Evolutionary conservation across 371 early-diverging fungal genomes (phyloP).

Genomic region (Ecytonucleospora hepatopenaei): DNA sequence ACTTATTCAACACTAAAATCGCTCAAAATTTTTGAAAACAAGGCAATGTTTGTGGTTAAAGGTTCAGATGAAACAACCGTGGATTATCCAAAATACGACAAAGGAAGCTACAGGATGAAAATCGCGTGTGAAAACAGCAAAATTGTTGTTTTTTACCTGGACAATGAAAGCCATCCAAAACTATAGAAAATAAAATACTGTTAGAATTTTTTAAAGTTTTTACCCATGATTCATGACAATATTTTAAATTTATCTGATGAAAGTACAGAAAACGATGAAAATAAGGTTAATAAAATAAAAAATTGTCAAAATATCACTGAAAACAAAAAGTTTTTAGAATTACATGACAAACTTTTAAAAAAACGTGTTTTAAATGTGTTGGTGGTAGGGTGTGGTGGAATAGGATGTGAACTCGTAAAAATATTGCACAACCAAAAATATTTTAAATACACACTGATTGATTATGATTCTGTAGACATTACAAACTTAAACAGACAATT

Average conservation of each 20-base stretch:
- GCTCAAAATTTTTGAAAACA: conserved; percentile 32
- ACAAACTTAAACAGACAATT: conserved; percentile 95
- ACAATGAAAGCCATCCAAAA: conserved; percentile 9
- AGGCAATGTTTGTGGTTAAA: conserved; percentile 55
- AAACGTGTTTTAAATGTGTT: conserved; percentile 11
- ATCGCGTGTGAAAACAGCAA: conserved; percentile 41
- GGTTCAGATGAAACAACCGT: conserved; percentile 52
- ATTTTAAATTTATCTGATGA: no score
- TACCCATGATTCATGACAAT: no score
- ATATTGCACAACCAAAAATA: conserved; percentile 36
- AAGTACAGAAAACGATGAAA: no score
- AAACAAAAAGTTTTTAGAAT: neutral
- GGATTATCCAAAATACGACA: conserved; percentile 50
- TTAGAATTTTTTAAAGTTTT: neutral
- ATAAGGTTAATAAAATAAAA: neutral
- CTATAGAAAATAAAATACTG: neutral
- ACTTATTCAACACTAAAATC: conserved; percentile 51
- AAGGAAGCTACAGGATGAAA: conserved; percentile 41
- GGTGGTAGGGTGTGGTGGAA: conserved; percentile 67
- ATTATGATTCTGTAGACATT: conserved; percentile 89
- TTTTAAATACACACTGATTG: conserved; percentile 60
- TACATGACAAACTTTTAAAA: neutral
- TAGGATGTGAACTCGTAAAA: conserved; percentile 93
- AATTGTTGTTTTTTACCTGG: conserved; percentile 51
- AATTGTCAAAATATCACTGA: neutral